These are phyloP conservation scores for Mycena galericulata DNA, from an alignment of 768 basidiomycete species.

Conservation along the genomic window DNA sequence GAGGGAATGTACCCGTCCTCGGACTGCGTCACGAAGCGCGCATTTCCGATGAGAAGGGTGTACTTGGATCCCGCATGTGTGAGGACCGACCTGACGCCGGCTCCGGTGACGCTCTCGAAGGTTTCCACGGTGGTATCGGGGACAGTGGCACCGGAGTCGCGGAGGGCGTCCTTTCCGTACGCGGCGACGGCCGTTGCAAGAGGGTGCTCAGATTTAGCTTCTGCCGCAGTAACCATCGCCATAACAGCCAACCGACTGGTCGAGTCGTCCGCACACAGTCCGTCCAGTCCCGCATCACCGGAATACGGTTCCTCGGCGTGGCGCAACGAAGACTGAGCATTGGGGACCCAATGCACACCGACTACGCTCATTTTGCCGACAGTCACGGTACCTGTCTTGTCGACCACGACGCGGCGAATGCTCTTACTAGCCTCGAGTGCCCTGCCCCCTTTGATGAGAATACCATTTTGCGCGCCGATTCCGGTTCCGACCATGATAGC, in stretches of 20 bases:
- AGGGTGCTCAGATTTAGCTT: constrained; percentile 95
- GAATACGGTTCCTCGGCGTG: constrained; percentile 54
- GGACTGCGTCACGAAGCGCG: constrained; percentile 73
- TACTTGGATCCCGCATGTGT: constrained; percentile 63
- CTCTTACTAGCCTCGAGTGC: constrained; percentile 92
- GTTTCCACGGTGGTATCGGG: constrained; percentile 70
- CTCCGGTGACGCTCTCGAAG: constrained; percentile 92
- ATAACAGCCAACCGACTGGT: constrained; percentile 73
- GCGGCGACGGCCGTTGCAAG: constrained; percentile 92
- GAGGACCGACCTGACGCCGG: constrained; percentile 84
- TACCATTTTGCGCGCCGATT: constrained; percentile 95
- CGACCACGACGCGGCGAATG: constrained; percentile 86
- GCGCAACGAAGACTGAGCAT: constrained; percentile 29
- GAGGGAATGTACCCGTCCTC: constrained; percentile 66
- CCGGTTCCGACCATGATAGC: constrained; percentile 99
- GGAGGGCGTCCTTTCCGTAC: constrained; percentile 78
- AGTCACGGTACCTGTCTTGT: constrained; percentile 98
- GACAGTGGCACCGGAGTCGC: constrained; percentile 41
- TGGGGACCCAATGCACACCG: constrained; percentile 79
- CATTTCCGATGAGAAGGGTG: constrained; percentile 81
- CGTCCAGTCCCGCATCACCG: constrained; percentile 57
- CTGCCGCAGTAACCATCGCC: constrained; percentile 87
- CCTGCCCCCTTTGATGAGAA: constrained; percentile 96
- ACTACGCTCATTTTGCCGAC: constrained; percentile 91
- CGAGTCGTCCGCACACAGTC: constrained; percentile 69